A percentile compares a stretch with the other conserved stretches of the same genome.
phyloP scores from a whole-genome alignment of 2,329 filamentous ascomycete genomes.

The Venturia asperata region DNA sequence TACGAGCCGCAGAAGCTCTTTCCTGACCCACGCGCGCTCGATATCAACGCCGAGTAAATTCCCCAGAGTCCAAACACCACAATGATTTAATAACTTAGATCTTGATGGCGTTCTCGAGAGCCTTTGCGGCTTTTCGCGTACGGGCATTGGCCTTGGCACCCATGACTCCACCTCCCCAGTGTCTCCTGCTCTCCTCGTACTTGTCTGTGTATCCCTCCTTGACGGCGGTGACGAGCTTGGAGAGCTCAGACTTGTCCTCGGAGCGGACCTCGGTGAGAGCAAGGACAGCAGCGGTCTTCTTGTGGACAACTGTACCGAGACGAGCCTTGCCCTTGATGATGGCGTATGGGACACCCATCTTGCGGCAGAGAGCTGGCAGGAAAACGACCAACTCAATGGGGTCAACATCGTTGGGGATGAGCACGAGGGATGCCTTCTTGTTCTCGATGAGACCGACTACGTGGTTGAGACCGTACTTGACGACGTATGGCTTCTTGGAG shows the following conservation, averaged over 20 bases:
- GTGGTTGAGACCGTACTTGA: slow-evolving; percentile 99
- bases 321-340: slow-evolving; percentile 99
- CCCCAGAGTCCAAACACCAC: not conserved
- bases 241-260: slow-evolving; percentile 97
- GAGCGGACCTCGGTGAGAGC: slow-evolving; percentile 93
- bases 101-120: slow-evolving; percentile 90
- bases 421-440: slow-evolving; percentile 98
- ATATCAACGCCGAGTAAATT: slow-evolving; percentile 10
- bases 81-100: slow-evolving; percentile 56
- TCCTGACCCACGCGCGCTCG: slow-evolving; percentile 10
- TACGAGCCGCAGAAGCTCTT: slow-evolving; percentile 10
- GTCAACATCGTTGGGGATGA: slow-evolving; percentile 99
- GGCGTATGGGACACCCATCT: slow-evolving; percentile 99
- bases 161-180: slow-evolving; percentile 99
- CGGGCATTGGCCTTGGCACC: slow-evolving; percentile 79
- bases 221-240: slow-evolving; percentile 91
- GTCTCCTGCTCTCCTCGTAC: slow-evolving; percentile 81
- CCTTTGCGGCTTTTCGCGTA: slow-evolving; percentile 86
- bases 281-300: slow-evolving; percentile 97
- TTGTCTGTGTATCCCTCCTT: slow-evolving; percentile 98
- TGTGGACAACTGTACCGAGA: slow-evolving; percentile 98
- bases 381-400: slow-evolving; percentile 99
- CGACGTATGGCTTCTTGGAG: slow-evolving; percentile 98
- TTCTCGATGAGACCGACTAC: slow-evolving; percentile 58
- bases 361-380: slow-evolving; percentile 97